Percentiles rank a stretch among this genome's conserved stretches.
Conservation (phyloP, 129 eudicot species). For the Glebionis coronaria region DNA sequence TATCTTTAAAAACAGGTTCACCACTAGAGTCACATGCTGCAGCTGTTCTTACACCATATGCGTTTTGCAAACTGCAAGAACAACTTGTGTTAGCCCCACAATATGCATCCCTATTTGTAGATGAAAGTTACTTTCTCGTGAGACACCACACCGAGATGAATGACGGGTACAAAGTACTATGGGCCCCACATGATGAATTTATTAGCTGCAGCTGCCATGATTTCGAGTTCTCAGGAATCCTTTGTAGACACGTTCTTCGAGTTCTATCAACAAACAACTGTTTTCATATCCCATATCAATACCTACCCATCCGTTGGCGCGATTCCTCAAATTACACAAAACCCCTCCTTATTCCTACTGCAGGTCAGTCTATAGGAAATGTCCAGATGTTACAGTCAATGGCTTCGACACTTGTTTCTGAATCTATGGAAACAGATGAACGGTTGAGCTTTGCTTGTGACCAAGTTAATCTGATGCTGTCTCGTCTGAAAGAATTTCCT, state of each 20-base stretch:
- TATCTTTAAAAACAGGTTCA: slow-evolving; percentile 75
- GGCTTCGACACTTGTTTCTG: slow-evolving; percentile 61
- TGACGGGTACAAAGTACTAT: slow-evolving; percentile 69
- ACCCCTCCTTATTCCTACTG: slow-evolving; percentile 22
- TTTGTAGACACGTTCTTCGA: slow-evolving; percentile 82
- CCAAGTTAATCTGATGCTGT: slow-evolving; percentile 50
- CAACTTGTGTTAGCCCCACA: slow-evolving; percentile 91
- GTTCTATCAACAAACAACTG: slow-evolving; percentile 81
- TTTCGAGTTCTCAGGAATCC: slow-evolving; percentile 80
- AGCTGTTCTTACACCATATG: slow-evolving; percentile 70
- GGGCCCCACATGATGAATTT: slow-evolving; percentile 72
- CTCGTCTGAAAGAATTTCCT: slow-evolving; percentile 65
- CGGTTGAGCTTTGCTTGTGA: slow-evolving; percentile 69
- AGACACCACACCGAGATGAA: slow-evolving; percentile 77
- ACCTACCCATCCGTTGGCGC: slow-evolving; percentile 80
- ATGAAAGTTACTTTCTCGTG: slow-evolving; percentile 61
- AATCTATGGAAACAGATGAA: slow-evolving; percentile 62
- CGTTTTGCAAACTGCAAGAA: slow-evolving; percentile 74
- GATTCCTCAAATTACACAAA: slow-evolving; percentile 39
- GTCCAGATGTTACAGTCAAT: slow-evolving; percentile 62
- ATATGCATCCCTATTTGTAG: slow-evolving; percentile 67
- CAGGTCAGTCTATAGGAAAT: slow-evolving; percentile 39
- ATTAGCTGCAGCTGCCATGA: slow-evolving; percentile 76
- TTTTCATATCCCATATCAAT: slow-evolving; percentile 72
- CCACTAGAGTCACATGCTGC: slow-evolving; percentile 89